Percentiles rank a stretch among this genome's conserved stretches.
Conservation (phyloP, 2,329 filamentous ascomycete species). For the Tolypocladium amazonense region DNA sequence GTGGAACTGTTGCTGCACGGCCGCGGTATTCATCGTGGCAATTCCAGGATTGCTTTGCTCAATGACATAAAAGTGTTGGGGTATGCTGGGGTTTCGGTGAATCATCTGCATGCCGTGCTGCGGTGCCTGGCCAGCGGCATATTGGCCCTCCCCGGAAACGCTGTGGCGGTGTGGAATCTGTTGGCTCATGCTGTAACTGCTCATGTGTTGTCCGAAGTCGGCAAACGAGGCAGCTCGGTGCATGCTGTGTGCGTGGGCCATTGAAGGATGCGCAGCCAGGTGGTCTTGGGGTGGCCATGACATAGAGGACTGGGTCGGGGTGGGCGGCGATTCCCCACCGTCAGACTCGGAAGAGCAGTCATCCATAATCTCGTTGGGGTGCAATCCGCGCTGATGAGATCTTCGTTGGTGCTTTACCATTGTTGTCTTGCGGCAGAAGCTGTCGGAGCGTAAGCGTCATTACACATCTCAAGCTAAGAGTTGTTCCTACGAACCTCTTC, state of each 20-base stretch:
- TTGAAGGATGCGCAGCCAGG: conserved; percentile 25
- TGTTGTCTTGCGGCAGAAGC: conserved; percentile 63
- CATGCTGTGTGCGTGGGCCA: conserved; percentile 27
- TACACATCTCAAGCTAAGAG: too few relatives aligned
- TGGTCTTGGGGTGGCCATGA: conserved; percentile 37
- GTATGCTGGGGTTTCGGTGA: conserved; percentile 36
- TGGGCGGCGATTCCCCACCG: conserved; percentile 47
- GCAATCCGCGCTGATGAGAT: conserved; percentile 48
- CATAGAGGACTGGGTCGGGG: conserved; percentile 42
- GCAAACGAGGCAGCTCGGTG: conserved; percentile 44
- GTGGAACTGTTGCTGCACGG: conserved; percentile 39
- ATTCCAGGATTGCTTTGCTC: conserved; percentile 53
- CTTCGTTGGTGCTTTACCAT: conserved; percentile 58
- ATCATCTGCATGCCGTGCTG: conserved; percentile 35
- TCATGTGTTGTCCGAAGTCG: conserved; percentile 42
- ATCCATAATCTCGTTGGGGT: conserved; percentile 41
- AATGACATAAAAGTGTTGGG: conserved; percentile 45
- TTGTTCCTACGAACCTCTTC: conserved; percentile 38
- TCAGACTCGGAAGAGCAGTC: conserved; percentile 48
- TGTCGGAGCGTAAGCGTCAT: conserved; percentile 19
- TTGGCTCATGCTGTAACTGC: conserved; percentile 28
- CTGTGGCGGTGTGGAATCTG: conserved; percentile 36
- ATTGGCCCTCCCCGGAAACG: conserved; percentile 30
- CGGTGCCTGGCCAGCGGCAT: conserved; percentile 24
- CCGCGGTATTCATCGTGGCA: conserved; percentile 47